phyloP scores from a whole-genome alignment of 257 asterid species.

The Solanum piurae region DNA sequence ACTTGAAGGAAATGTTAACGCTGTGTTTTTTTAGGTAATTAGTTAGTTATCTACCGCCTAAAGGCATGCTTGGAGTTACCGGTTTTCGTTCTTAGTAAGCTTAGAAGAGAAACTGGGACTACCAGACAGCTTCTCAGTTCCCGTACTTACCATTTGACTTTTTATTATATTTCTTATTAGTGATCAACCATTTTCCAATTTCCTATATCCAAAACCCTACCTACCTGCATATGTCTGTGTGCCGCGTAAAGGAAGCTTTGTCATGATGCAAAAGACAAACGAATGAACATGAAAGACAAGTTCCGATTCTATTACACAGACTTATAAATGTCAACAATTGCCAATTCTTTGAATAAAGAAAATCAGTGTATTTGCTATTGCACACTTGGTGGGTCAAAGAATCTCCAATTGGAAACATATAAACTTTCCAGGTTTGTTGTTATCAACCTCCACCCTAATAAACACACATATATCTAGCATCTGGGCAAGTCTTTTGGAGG shows the following conservation, averaged over 20 bases:
- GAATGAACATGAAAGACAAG: neutral
- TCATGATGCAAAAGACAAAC: neutral
- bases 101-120: neutral
- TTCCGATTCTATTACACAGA: neutral
- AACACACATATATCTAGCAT: conserved; percentile 21
- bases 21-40: neutral
- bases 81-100: neutral
- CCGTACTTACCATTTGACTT: neutral
- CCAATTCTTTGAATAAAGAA: neutral
- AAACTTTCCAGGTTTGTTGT: conserved; percentile 4
- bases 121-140: neutral
- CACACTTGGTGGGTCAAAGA: neutral
- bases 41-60: neutral
- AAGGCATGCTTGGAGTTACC: neutral
- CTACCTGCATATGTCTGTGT: neutral
- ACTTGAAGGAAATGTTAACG: neutral
- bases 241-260: neutral
- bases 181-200: neutral
- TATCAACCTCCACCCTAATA: neutral
- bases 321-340: neutral
- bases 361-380: neutral
- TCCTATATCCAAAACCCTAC: neutral
- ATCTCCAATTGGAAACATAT: neutral
- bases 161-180: neutral
- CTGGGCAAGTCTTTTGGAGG: conserved; percentile 57